These are phyloP conservation scores for Hypholoma sublateritium DNA, from an alignment of 768 basidiomycete species.

Conservation along the genomic window DNA sequence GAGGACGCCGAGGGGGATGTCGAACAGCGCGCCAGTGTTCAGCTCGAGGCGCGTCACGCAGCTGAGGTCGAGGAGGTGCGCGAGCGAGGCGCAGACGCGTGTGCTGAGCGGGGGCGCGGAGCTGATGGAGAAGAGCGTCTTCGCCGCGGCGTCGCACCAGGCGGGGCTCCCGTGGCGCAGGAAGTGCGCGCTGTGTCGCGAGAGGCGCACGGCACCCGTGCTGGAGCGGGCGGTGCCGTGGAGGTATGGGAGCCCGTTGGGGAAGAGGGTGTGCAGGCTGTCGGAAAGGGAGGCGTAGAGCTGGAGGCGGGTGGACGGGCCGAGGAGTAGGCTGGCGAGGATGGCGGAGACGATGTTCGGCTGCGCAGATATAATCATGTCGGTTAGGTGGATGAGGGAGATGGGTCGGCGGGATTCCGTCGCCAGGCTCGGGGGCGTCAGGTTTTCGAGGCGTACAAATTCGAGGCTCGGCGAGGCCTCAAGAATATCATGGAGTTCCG, in stretches of 20 bases:
- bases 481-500: slow-evolving; percentile 33
- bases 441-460: slow-evolving; percentile 29
- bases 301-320: slow-evolving; percentile 25
- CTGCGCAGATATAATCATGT: slow-evolving; percentile 29
- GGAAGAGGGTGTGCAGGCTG: slow-evolving; percentile 28
- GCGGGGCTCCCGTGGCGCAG: slow-evolving; percentile 11
- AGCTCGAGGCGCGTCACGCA: slow-evolving; percentile 31
- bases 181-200: slow-evolving; percentile 23
- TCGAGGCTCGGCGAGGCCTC: slow-evolving; percentile 32
- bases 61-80: slow-evolving; percentile 19
- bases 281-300: slow-evolving; percentile 25
- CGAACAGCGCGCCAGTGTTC: slow-evolving; percentile 26
- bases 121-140: slow-evolving; percentile 22
- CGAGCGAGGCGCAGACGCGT: slow-evolving; percentile 18
- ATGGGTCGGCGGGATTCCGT: slow-evolving; percentile 9
- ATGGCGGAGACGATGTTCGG: slow-evolving; percentile 25
- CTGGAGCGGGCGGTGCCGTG: slow-evolving; percentile 1
- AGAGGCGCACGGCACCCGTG: slow-evolving; percentile 19
- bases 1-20: slow-evolving; percentile 20
- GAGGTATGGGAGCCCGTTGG: slow-evolving; percentile 20
- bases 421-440: slow-evolving; percentile 21
- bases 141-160: slow-evolving; percentile 21
- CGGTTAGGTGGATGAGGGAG: slow-evolving; percentile 23
- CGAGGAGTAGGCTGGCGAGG: slow-evolving; percentile 22
- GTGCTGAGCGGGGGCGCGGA: slow-evolving; percentile 21